phyloP scores from a whole-genome alignment of 2,329 filamentous ascomycete genomes.

The Colletotrichum cuscutae region DNA sequence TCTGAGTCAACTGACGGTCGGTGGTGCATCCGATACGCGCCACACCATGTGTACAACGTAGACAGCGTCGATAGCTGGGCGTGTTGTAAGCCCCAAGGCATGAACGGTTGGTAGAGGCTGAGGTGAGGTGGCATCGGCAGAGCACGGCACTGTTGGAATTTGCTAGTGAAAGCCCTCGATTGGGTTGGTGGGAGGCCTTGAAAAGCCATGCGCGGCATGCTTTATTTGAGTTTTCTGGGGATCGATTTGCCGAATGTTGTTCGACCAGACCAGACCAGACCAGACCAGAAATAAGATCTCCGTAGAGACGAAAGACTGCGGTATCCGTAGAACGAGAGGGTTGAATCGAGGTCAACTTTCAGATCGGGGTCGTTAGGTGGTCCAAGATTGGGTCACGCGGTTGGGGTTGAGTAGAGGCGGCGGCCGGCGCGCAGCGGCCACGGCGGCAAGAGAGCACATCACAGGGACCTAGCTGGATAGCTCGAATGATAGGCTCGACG shows the following conservation, averaged over 20 bases:
- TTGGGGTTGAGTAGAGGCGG: not conserved
- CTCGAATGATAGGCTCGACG: too few relatives aligned
- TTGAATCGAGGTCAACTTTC: slow-evolving; percentile 13
- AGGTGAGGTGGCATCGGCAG: slow-evolving; percentile 14
- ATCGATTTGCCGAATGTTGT: slow-evolving; percentile 1
- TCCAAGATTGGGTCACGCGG: not conserved
- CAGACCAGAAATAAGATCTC: not conserved
- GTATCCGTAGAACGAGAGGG: not conserved
- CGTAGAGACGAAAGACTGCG: not conserved
- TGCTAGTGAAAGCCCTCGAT: slow-evolving; percentile 13
- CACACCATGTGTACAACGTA: slow-evolving; percentile 9
- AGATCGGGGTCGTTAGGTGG: slow-evolving; percentile 9
- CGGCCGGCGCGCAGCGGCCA: slow-evolving; percentile 4
- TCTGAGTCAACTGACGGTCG: slow-evolving; percentile 31
- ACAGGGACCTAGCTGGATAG: not conserved
- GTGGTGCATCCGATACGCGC: slow-evolving; percentile 22
- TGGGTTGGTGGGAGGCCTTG: slow-evolving; percentile 10
- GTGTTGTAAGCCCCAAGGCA: slow-evolving; percentile 1
- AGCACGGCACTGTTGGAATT: slow-evolving; percentile 1
- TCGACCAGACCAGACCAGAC: not conserved
- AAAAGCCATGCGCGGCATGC: not conserved
- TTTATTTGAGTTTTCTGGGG: not conserved
- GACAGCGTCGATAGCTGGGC: not conserved
- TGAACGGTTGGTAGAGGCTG: slow-evolving; percentile 27
- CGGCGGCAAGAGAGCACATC: slow-evolving; percentile 14